Evolutionary conservation across 73 alveolate genomes (phyloP), one percentile per base, ranked within the genome.

Genomic region (Symbiodinium pilosum): DNA sequence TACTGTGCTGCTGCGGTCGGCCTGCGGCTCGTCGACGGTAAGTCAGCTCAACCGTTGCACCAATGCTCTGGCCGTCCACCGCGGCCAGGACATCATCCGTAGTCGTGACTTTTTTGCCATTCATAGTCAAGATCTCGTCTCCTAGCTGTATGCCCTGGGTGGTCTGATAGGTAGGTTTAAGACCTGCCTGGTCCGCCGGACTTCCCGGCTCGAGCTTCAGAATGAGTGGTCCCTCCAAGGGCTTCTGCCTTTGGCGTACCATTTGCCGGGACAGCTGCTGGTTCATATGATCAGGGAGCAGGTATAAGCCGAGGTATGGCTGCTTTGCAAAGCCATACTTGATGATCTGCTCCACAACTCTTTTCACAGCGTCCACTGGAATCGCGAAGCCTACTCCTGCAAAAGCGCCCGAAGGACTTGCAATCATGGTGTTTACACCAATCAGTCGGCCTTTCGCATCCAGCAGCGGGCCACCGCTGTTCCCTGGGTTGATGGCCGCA

Each of bases 401-500:
- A 9, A 84, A 93, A 42, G 93, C 77, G 84, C 98, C 98, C 39
- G 93, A 75, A 21, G 91, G 85, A 2, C 93, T 93, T 44, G 77
- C 84, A 40, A 93, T 93, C 39, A 93, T 93, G 14, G 98, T 93
- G 85, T 93, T 93, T 34, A 93, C 98, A 7, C 98, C 98, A 26
- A 93, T 93, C 47, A 93, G 93, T 0, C 93, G 54, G 36, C 98
- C 98, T 38, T 84, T 68, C 1, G 98, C 91, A 28, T 93, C 98
- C 28, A 93, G 68, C 47, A 93, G 92, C 3, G 98, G 98, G 28
- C 98, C 98, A 51, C 98, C 98, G 28, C 93, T 75, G 73, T 93
- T 93, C 39, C 98, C 98, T 40, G 98, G 98, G 64, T 93, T 93
- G 93, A 93, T 93, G 39, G 98, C 73, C 8, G 98, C 98, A 93